These are phyloP conservation scores for Royoungia palumana DNA, from an alignment of 768 basidiomycete genomes.

Conservation along the genomic window DNA sequence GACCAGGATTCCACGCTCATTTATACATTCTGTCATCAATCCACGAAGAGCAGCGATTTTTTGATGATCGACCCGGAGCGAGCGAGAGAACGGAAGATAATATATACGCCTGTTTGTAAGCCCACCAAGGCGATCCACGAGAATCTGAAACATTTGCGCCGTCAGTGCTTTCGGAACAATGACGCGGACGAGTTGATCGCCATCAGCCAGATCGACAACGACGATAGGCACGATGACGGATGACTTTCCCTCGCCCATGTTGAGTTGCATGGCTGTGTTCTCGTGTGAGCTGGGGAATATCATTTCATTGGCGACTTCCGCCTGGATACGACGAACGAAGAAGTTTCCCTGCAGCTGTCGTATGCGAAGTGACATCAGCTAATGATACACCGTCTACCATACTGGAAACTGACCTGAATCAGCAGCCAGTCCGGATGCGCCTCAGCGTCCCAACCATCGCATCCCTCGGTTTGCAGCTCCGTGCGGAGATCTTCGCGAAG, in stretches of 20 bases:
- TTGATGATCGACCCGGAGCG: slow-evolving; percentile 19
- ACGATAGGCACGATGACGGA: slow-evolving; percentile 47
- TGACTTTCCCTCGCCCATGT: no score
- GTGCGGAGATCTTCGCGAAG: slow-evolving; percentile 31
- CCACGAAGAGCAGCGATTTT: slow-evolving; percentile 24
- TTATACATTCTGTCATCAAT: slow-evolving; percentile 39
- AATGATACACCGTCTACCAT: no score
- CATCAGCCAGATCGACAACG: slow-evolving; percentile 39
- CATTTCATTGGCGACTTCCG: no score
- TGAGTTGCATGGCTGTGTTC: no score
- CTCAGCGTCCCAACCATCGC: slow-evolving; percentile 12
- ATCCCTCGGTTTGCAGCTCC: slow-evolving; percentile 27
- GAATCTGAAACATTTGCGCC: slow-evolving; percentile 48
- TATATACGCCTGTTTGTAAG: slow-evolving; percentile 47
- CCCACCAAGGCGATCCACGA: slow-evolving; percentile 41
- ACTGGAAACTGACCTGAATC: slow-evolving; percentile 38
- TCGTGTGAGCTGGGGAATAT: no score
- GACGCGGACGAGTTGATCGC: slow-evolving; percentile 43
- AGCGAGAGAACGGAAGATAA: slow-evolving; percentile 49
- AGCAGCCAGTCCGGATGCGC: slow-evolving; percentile 41
- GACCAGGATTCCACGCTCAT: slow-evolving; percentile 42
- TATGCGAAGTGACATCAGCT: no score
- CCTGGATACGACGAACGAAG: no score
- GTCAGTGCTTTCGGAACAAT: slow-evolving; percentile 48
- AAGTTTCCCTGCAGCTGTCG: no score